Conservation (phyloP, 192 early-diverging fungal genomes). For the Chytriomyces sp. region DNA sequence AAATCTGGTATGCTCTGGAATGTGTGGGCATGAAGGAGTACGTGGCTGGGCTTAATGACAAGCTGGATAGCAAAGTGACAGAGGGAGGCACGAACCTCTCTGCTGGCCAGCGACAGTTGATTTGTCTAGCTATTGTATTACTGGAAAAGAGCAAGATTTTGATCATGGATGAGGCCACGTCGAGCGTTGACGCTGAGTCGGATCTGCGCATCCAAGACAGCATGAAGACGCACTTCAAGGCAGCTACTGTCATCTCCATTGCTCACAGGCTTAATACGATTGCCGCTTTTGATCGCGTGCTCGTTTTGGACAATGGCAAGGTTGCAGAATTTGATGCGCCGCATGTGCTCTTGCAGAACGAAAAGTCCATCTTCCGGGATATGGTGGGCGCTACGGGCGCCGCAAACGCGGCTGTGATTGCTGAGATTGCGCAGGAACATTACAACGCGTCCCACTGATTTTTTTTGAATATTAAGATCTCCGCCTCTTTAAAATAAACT, state of each 20-base stretch:
- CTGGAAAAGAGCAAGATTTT: slow-evolving; percentile 36
- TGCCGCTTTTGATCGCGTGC: slow-evolving; percentile 53
- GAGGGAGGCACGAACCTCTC: slow-evolving; percentile 66
- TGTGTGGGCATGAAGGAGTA: slow-evolving; percentile 45
- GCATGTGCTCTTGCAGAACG: slow-evolving; percentile 48
- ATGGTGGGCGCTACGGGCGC: slow-evolving; percentile 42
- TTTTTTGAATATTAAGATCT: no score
- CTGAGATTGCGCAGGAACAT: slow-evolving; percentile 19
- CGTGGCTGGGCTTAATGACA: slow-evolving; percentile 32
- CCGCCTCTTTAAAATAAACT: no score
- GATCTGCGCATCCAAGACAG: slow-evolving; percentile 36
- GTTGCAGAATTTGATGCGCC: slow-evolving; percentile 59
- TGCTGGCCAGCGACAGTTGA: slow-evolving; percentile 77
- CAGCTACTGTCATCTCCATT: slow-evolving; percentile 69
- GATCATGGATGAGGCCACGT: slow-evolving; percentile 49
- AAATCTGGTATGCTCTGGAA: slow-evolving; percentile 62
- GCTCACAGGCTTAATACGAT: slow-evolving; percentile 79
- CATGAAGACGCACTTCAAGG: slow-evolving; percentile 31
- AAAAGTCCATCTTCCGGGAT: slow-evolving; percentile 34
- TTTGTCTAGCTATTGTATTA: slow-evolving; percentile 41
- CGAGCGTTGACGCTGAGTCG: slow-evolving; percentile 33
- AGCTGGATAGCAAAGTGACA: slow-evolving; percentile 65
- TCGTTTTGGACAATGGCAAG: slow-evolving; percentile 53
- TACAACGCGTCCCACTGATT: no score
- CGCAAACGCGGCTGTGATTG: slow-evolving; percentile 22